A percentile compares a stretch with the other conserved stretches of the same genome.
Evolutionary conservation across 805 yeast genomes (phyloP).

Genomic region (Kuraishia floccosa): DNA sequence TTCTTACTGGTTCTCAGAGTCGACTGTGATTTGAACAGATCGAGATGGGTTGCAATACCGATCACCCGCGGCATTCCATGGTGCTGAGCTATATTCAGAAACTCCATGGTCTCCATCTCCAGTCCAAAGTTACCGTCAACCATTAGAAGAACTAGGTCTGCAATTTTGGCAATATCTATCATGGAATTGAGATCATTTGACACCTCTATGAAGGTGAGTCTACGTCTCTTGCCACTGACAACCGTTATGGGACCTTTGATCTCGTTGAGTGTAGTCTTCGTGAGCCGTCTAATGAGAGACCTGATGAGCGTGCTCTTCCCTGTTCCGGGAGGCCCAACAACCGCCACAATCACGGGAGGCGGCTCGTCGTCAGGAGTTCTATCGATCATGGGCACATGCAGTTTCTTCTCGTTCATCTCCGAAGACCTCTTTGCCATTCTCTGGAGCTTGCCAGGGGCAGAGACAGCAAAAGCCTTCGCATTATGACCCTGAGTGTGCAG

Average conservation of each 20-base stretch:
- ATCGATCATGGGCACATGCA: conserved; percentile 96
- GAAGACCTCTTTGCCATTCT: conserved; percentile 75
- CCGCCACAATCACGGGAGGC: conserved; percentile 92
- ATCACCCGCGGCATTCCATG: conserved; percentile 98
- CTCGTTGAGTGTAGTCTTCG: conserved; percentile 79
- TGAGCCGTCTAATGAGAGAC: conserved; percentile 75
- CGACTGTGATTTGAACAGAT: conserved; percentile 80
- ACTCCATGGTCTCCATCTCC: conserved; percentile 99
- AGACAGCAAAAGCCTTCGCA: conserved; percentile 75
- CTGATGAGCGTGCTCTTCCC: conserved; percentile 92
- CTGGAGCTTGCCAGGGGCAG: conserved; percentile 80
- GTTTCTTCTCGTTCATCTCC: conserved; percentile 71
- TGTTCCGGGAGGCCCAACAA: conserved; percentile 98
- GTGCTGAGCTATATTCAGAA: conserved; percentile 88
- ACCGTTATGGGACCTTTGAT: conserved; percentile 95
- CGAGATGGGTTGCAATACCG: conserved; percentile 93
- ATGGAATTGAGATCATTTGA: conserved; percentile 87
- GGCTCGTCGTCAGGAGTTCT: conserved; percentile 96
- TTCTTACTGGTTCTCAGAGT: conserved; percentile 89
- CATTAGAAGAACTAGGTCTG: conserved; percentile 81
- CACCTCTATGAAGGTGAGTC: conserved; percentile 89
- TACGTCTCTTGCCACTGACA: conserved; percentile 88
- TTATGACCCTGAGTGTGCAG: conserved; percentile 79
- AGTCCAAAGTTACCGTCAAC: conserved; percentile 97
- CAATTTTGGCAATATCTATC: conserved; percentile 93